Evolutionary conservation across 2,329 filamentous ascomycete species (phyloP), one percentile per base, ranked within the genome.

Genomic region (Colletotrichum destructivum): DNA sequence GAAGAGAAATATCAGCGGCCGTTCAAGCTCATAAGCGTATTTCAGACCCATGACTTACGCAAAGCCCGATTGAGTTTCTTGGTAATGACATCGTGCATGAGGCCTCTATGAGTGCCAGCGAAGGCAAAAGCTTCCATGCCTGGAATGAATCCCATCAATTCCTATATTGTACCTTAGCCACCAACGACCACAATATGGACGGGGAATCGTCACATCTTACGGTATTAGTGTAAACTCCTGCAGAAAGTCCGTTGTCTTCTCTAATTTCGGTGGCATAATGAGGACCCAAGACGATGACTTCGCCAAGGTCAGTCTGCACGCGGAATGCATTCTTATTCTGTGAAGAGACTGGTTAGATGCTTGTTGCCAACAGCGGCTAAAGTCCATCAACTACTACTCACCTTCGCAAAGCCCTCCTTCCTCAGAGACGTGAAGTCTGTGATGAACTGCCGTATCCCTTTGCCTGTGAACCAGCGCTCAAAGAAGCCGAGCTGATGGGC

Each of bases 221-320:
- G 12, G 3, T 52, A 18, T 52, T 52, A 26, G 49, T 52, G 21
- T 40, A 55, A 11, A 60, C 63, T 9, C 55, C 23, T 13, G 46
- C 9, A 59, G 63, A 42, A 35, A 66, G 57, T 6, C 54, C 54
- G 21, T 66, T 60, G 13, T 66, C 63, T 15, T 66, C 57, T 4
- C 55, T 55, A 8, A 66, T 66, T 16, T 66, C 63, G 11, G 57
- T 35, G 12, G 54, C 54, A 21, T 59, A 21, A 11, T 60, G n/a
- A 4, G 63, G 63, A 6, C 55, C 54, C 0, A 66, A 46, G 9
- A 66, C 38, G 12, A 66, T 60, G 13, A 59, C 54, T 6, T 66
- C 55, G 4, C 63, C 54, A 23, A 66, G 23, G 8, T 66, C 44
- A 15, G 8, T 21, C n/a, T 51, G 18, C 31, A 66, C 63, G 12